Percentiles rank a stretch among this genome's conserved stretches.
These are phyloP conservation scores for Tolypocladium capitatum DNA, from an alignment of 2,329 filamentous ascomycete genomes.

Conservation along the genomic window DNA sequence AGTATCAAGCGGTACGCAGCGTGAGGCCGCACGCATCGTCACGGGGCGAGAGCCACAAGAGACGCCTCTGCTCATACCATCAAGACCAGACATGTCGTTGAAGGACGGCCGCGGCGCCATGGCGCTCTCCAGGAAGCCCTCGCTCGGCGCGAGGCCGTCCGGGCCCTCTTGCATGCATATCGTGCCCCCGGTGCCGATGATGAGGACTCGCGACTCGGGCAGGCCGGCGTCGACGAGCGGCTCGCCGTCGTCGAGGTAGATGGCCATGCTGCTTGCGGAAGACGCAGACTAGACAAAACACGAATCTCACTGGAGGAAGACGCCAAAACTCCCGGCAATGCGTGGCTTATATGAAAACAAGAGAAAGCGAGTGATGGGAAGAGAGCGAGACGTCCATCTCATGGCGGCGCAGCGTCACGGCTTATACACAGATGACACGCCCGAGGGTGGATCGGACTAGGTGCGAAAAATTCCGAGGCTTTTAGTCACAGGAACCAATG, in stretches of 20 bases:
- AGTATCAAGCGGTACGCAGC: conserved; percentile 1
- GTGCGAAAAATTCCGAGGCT: neutral
- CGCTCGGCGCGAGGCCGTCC: conserved; percentile 67
- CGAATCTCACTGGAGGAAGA: too few species aligned
- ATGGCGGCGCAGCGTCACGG: neutral
- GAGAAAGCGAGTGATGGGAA: neutral
- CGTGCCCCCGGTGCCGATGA: conserved; percentile 81
- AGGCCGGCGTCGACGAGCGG: conserved; percentile 16
- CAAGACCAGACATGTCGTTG: conserved; percentile 46
- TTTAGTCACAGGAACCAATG: neutral
- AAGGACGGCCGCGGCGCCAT: conserved; percentile 74
- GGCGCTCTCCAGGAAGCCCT: conserved; percentile 68
- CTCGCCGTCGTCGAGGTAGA: neutral
- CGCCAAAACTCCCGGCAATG: too few species aligned
- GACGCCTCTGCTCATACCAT: conserved; percentile 1
- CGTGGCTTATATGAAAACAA: neutral
- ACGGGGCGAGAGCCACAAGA: neutral
- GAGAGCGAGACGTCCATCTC: too few species aligned
- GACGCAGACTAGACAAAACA: neutral
- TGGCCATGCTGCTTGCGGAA: neutral
- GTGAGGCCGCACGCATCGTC: neutral
- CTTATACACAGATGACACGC: neutral
- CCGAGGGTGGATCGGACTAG: neutral
- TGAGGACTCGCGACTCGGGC: conserved; percentile 69
- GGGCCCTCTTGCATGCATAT: conserved; percentile 83